Conservation (phyloP, 192 early-diverging fungal species). For the Backusella parvicylindrica region DNA sequence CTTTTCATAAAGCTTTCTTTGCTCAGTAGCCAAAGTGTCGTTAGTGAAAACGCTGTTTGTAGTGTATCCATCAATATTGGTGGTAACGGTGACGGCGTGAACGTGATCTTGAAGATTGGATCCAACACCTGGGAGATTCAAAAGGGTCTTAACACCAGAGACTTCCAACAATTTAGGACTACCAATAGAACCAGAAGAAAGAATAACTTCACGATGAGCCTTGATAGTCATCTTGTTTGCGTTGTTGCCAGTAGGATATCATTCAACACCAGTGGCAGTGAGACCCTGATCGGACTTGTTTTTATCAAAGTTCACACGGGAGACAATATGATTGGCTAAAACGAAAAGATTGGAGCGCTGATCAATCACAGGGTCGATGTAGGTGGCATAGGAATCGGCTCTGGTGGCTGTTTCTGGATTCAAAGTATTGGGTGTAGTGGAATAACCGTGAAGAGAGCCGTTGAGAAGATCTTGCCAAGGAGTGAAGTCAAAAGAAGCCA, state of each 20-base stretch:
- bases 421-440: not conserved
- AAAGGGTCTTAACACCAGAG: not conserved
- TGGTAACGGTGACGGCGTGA: not conserved
- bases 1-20: not conserved
- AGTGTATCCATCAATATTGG: not conserved
- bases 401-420: not conserved
- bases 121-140: conserved; percentile 32
- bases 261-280: not conserved
- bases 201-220: conserved; percentile 28
- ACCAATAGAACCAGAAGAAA: conserved; percentile 28
- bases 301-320: not conserved
- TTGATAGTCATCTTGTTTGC: conserved; percentile 10
- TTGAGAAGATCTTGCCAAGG: not conserved
- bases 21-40: not conserved
- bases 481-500: not conserved
- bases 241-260: not conserved
- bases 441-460: not conserved
- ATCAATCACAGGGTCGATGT: not conserved
- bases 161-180: conserved; percentile 21
- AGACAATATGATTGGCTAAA: not conserved
- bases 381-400: not conserved
- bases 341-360: not conserved
- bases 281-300: not conserved
- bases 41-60: not conserved
- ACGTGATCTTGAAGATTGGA: not conserved